Evolutionary conservation across 345 rosid genomes (phyloP), one percentile per base, ranked within the genome.

Genomic region (Rhizophora mangle): DNA sequence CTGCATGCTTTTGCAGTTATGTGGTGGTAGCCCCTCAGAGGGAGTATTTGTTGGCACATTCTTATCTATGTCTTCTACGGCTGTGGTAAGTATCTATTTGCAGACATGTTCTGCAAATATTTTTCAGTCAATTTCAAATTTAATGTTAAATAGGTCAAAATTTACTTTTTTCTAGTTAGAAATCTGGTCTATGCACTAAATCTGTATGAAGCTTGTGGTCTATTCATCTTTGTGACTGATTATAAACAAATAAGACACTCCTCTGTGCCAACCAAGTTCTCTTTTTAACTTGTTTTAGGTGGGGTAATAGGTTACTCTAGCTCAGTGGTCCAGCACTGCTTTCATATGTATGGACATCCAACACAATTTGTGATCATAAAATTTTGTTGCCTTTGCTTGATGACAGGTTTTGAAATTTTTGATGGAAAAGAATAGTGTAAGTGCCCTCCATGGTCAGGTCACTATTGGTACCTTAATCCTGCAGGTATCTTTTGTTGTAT

Each of bases 61-160:
- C 76, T 86, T 92, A 63, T 92, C 97, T 24, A 89, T 92, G 97
- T 92, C 97, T 75, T 92, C 96, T 22, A 92, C 97, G 56, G 97
- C 97, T 30, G 97, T 92, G 96, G 97, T 92, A 85, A 82, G 65
- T 19, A 54, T n/a, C 54, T 60, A 60, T n/a, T 13, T 32, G 7
- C 21, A 1, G 27, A 66, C 24, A 4, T 56, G 10, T 56, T 15
- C 22, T 9, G 11, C 29, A 24, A 56, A 54, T 4, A 7, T 26
- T 27, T 39, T 8, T 37, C 57, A 24, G 21, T 22, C n/a, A 16
- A 26, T 22, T 68, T 9, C 39, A 10, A 8, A 55, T 60, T 68
- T 34, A 13, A 60, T 27, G 49, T 49, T 30, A n/a, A 10, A 26
- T 20, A 60, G 57, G 46, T 3, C 13, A 36, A 68, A 37, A 11